Percentiles rank a stretch among this genome's conserved stretches.
These are phyloP conservation scores for Dissophora ornata DNA, from an alignment of 192 early-diverging fungal species.

Conservation along the genomic window DNA sequence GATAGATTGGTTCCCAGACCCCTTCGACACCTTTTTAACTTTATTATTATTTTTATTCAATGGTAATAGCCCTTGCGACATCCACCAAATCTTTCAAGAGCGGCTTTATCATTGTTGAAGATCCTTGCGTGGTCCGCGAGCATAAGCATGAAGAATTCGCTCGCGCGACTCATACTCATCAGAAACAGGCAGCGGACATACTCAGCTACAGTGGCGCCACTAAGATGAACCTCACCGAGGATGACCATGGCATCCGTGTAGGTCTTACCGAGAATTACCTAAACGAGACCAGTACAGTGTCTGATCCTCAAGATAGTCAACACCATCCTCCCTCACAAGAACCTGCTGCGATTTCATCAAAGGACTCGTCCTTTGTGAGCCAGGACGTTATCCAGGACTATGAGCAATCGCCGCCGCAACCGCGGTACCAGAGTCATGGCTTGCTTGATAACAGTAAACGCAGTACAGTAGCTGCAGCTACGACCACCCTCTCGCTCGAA, in stretches of 20 bases:
- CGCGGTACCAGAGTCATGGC: no score
- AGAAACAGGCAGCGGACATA: neutral
- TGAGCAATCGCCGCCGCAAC: no score
- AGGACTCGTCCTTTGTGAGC: constrained; percentile 6
- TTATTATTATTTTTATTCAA: no score
- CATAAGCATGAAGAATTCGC: neutral
- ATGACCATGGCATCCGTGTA: constrained; percentile 5
- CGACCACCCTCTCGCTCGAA: neutral
- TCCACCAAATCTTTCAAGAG: constrained; percentile 2
- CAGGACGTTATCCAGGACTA: constrained; percentile 1
- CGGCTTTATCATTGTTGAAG: constrained; percentile 18
- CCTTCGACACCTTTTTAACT: no score
- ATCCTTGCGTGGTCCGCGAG: neutral
- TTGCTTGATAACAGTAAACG: no score
- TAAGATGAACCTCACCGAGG: constrained; percentile 1
- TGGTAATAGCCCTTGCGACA: neutral
- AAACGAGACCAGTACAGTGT: neutral
- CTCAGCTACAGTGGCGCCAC: constrained; percentile 18
- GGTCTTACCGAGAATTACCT: constrained; percentile 1
- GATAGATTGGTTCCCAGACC: no score
- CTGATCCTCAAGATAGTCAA: no score
- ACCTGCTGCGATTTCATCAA: neutral
- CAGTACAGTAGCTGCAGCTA: no score
- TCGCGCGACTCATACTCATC: neutral
- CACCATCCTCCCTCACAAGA: neutral